phyloP scores from a whole-genome alignment of 768 basidiomycete genomes.

The Fomitopsis serialis region DNA sequence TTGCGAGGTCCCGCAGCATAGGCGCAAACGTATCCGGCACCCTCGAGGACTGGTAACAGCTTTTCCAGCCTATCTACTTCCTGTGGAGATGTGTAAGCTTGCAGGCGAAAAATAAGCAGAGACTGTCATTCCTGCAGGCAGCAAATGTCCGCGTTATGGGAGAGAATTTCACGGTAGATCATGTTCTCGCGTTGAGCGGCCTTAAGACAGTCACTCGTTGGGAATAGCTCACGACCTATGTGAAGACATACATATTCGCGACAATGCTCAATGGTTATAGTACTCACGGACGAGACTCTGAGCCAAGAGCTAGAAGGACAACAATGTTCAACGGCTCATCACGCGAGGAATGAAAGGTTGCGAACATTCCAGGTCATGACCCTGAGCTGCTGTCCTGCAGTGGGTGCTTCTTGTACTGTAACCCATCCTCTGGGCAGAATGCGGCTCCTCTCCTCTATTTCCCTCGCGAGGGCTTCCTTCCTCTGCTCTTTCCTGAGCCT shows the following conservation, averaged over 20 bases:
- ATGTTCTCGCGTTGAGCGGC: constrained; percentile 67
- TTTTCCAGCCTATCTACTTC: constrained; percentile 84
- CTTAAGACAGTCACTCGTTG: constrained; percentile 81
- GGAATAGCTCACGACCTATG: constrained; percentile 75
- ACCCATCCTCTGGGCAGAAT: constrained; percentile 35
- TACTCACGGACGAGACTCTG: constrained; percentile 76
- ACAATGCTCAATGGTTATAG: neutral
- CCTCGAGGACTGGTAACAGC: constrained; percentile 60
- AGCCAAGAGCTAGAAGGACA: constrained; percentile 54
- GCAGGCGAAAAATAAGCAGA: neutral
- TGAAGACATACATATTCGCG: neutral
- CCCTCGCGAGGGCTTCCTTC: constrained; percentile 10
- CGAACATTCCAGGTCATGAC: constrained; percentile 84
- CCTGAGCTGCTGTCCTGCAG: constrained; percentile 28
- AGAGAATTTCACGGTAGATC: constrained; percentile 70
- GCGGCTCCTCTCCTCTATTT: constrained; percentile 15
- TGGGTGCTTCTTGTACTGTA: constrained; percentile 12
- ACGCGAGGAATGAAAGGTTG: neutral
- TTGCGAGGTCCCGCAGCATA: constrained; percentile 71
- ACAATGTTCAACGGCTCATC: constrained; percentile 8
- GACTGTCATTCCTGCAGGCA: constrained; percentile 69
- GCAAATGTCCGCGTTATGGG: constrained; percentile 70
- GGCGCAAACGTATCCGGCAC: constrained; percentile 57
- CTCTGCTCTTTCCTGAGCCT: constrained; percentile 28
- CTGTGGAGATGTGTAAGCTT: constrained; percentile 32